Percentiles rank a stretch among this genome's conserved stretches.
phyloP scores from a whole-genome alignment of 768 basidiomycete genomes.

The Coprinellus micaceus region DNA sequence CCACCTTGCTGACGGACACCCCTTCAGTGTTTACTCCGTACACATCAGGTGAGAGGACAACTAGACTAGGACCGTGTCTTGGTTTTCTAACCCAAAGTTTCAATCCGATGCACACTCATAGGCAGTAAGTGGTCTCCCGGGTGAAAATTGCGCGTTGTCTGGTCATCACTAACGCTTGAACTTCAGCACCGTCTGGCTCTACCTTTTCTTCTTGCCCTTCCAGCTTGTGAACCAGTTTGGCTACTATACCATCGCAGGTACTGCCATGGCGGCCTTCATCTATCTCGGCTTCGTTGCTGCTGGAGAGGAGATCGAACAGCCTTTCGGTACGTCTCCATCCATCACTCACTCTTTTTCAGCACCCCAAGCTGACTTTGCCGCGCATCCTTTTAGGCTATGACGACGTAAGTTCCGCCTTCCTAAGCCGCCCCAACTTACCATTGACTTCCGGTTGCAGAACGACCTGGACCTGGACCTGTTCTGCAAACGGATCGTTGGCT shows the following conservation, averaged over 20 bases:
- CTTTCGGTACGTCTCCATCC: conserved; percentile 46
- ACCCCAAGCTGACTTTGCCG: background rate
- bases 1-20: too few species aligned
- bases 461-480: conserved; percentile 67
- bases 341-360: background rate
- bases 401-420: conserved; percentile 36
- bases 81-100: too few species aligned
- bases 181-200: conserved; percentile 61
- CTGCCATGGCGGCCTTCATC: conserved; percentile 63
- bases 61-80: background rate
- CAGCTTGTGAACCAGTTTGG: conserved; percentile 60
- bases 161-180: background rate
- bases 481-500: conserved; percentile 51
- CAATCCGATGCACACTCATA: too few species aligned
- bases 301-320: conserved; percentile 68
- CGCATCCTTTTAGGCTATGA: conserved; percentile 47
- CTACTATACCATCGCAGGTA: conserved; percentile 66
- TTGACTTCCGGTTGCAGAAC: conserved; percentile 35
- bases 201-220: conserved; percentile 76
- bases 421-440: background rate
- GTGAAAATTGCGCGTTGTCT: too few species aligned
- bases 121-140: conserved; percentile 33
- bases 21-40: conserved; percentile 53
- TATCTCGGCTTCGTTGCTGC: conserved; percentile 76
- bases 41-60: conserved; percentile 46